These are phyloP conservation scores for Eleusine indica DNA, from an alignment of 176 grass and related monocot genomes.

Conservation along the genomic window DNA sequence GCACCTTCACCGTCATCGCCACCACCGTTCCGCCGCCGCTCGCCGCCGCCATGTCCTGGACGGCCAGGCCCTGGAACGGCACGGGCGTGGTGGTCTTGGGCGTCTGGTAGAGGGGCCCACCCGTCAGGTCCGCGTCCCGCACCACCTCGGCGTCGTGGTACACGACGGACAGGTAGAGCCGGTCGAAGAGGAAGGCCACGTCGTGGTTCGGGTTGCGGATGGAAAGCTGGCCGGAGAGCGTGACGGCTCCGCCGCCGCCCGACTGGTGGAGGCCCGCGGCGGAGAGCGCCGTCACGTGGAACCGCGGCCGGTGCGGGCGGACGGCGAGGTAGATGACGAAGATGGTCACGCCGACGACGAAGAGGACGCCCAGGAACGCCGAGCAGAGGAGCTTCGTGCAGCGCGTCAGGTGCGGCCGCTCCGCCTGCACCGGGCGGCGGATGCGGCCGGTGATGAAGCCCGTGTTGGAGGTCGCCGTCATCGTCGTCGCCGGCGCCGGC, in stretches of 20 bases:
- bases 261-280: slow-evolving; percentile 34
- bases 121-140: slow-evolving; percentile 32
- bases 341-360: slow-evolving; percentile 60
- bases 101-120: slow-evolving; percentile 52
- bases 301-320: slow-evolving; percentile 83
- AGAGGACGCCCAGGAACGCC: slow-evolving; percentile 55
- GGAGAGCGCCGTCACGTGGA: slow-evolving; percentile 68
- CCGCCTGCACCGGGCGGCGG: slow-evolving; percentile 28
- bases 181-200: slow-evolving; percentile 69
- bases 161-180: slow-evolving; percentile 50
- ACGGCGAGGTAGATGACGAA: slow-evolving; percentile 77
- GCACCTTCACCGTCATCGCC: slow-evolving; percentile 56
- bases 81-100: slow-evolving; percentile 63
- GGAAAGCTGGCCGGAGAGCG: slow-evolving; percentile 51
- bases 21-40: slow-evolving; percentile 36
- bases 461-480: background rate
- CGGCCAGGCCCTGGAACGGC: slow-evolving; percentile 27
- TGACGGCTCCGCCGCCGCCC: slow-evolving; percentile 1
- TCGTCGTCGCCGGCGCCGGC: slow-evolving; percentile 25
- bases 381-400: slow-evolving; percentile 70
- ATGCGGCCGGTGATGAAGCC: background rate
- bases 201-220: slow-evolving; percentile 71
- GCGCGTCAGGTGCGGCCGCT: slow-evolving; percentile 48
- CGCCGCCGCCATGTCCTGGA: slow-evolving; percentile 28
- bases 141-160: slow-evolving; percentile 58